These are phyloP conservation scores for Poronia punctata DNA, from an alignment of 495 filamentous ascomycete genomes.

Conservation along the genomic window DNA sequence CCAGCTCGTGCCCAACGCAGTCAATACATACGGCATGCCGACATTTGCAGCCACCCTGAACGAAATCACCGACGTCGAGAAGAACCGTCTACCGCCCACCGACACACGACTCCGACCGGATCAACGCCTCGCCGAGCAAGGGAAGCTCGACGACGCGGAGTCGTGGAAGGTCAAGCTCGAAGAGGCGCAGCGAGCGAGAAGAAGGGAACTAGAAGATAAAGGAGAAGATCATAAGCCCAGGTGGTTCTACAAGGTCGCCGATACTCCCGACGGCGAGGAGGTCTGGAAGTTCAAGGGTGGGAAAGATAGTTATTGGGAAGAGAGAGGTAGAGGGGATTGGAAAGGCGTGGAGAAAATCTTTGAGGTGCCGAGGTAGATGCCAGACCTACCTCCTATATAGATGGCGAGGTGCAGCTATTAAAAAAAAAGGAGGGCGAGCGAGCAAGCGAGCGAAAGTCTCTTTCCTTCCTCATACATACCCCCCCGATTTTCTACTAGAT, in stretches of 20 bases:
- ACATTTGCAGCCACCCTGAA: slow-evolving; percentile 81
- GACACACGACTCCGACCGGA: slow-evolving; percentile 85
- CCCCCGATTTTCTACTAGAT: no score
- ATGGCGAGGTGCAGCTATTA: no score
- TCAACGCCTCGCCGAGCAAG: slow-evolving; percentile 78
- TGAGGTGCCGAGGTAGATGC: slow-evolving; percentile 13
- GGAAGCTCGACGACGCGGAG: slow-evolving; percentile 79
- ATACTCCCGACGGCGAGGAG: slow-evolving; percentile 55
- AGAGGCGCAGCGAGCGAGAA: slow-evolving; percentile 70
- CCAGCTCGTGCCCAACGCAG: slow-evolving; percentile 63
- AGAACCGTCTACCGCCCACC: slow-evolving; percentile 63
- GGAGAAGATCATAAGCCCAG: slow-evolving; percentile 64
- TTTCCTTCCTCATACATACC: no score
- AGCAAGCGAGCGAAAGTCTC: no score
- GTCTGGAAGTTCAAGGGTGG: slow-evolving; percentile 75
- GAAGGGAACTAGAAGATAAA: slow-evolving; percentile 65
- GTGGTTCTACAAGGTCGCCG: slow-evolving; percentile 70
- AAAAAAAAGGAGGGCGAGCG: no score
- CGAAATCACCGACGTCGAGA: slow-evolving; percentile 76
- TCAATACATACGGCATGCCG: slow-evolving; percentile 79
- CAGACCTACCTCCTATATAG: no score
- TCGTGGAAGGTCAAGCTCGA: slow-evolving; percentile 74
- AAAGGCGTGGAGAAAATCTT: slow-evolving; percentile 67
- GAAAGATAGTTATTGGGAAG: slow-evolving; percentile 89
- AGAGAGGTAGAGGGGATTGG: slow-evolving; percentile 64